Percentiles rank a stretch among this genome's conserved stretches.
phyloP scores from a whole-genome alignment of 257 asterid species.

The Gentiana macrophylla region DNA sequence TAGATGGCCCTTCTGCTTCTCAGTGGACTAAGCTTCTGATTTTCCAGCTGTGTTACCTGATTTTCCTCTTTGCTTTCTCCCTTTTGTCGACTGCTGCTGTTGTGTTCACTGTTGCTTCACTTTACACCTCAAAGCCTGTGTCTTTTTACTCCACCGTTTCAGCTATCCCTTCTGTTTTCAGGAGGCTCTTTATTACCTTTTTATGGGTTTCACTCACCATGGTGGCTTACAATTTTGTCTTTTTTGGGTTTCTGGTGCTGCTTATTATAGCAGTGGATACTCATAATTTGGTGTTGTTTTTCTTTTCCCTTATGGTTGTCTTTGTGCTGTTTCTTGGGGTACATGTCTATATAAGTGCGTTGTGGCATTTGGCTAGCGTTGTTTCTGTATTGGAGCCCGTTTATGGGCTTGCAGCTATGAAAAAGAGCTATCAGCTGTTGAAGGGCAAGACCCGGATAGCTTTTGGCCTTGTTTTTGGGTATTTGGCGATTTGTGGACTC shows the following conservation, averaged over 20 bases:
- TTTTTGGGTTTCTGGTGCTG: slow-evolving; percentile 50
- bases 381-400: slow-evolving; percentile 80
- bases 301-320: slow-evolving; percentile 46
- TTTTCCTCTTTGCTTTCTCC: slow-evolving; percentile 75
- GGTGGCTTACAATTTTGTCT: slow-evolving; percentile 55
- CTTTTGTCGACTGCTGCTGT: slow-evolving; percentile 91
- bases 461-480: slow-evolving; percentile 51
- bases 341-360: slow-evolving; percentile 78
- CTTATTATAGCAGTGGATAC: slow-evolving; percentile 52
- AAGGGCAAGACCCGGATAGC: slow-evolving; percentile 52
- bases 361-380: slow-evolving; percentile 93
- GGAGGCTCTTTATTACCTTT: slow-evolving; percentile 69
- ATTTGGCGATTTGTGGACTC: slow-evolving; percentile 56
- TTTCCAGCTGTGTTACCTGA: slow-evolving; percentile 70
- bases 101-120: slow-evolving; percentile 86
- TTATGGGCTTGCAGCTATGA: slow-evolving; percentile 64
- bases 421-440: slow-evolving; percentile 62
- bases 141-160: slow-evolving; percentile 60
- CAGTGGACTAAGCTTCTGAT: slow-evolving; percentile 67
- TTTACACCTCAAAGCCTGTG: slow-evolving; percentile 78
- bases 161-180: slow-evolving; percentile 73
- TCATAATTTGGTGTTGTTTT: slow-evolving; percentile 40
- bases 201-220: slow-evolving; percentile 67
- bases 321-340: slow-evolving; percentile 56
- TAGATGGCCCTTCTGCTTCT: slow-evolving; percentile 35